Evolutionary conservation across 495 filamentous ascomycete genomes (phyloP).

Genomic region (Podospora bellae-mahoneyi): DNA sequence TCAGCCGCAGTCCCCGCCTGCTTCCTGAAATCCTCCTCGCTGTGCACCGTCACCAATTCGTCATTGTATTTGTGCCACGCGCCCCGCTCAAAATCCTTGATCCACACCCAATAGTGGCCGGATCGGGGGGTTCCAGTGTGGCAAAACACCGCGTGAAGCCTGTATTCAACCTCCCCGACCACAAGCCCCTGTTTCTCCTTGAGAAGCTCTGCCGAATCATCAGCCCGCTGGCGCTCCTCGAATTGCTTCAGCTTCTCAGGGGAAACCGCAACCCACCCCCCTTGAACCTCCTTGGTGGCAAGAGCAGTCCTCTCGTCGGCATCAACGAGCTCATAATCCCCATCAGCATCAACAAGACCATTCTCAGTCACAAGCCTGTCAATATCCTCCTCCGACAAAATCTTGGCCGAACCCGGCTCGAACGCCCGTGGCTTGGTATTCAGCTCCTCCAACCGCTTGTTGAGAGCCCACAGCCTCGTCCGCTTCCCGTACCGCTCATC

Average conservation of each 20-base stretch:
- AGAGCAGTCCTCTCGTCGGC: not conserved
- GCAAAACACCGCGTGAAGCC: slow-evolving; percentile 88
- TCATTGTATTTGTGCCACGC: slow-evolving; percentile 97
- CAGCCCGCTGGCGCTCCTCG: slow-evolving; percentile 10
- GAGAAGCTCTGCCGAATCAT: not conserved
- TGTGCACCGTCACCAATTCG: slow-evolving; percentile 53
- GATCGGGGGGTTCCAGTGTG: slow-evolving; percentile 65
- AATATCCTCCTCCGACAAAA: not conserved
- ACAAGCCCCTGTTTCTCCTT: slow-evolving; percentile 59
- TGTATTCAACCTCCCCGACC: slow-evolving; percentile 62
- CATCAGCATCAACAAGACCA: not conserved
- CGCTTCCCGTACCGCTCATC: slow-evolving; percentile 59
- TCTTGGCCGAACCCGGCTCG: not conserved
- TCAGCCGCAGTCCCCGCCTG: not conserved
- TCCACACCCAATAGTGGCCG: slow-evolving; percentile 97
- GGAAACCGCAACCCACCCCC: not conserved
- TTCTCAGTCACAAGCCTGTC: not conserved
- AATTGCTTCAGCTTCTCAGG: slow-evolving; percentile 3
- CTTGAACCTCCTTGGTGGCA: not conserved
- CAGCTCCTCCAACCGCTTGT: slow-evolving; percentile 57
- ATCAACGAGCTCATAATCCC: not conserved
- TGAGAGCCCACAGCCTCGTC: slow-evolving; percentile 69
- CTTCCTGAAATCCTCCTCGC: not conserved
- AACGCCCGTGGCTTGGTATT: slow-evolving; percentile 27
- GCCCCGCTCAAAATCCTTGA: slow-evolving; percentile 75